phyloP scores from a whole-genome alignment of 2,329 filamentous ascomycete genomes.

The Ceratocystis cubensis region DNA sequence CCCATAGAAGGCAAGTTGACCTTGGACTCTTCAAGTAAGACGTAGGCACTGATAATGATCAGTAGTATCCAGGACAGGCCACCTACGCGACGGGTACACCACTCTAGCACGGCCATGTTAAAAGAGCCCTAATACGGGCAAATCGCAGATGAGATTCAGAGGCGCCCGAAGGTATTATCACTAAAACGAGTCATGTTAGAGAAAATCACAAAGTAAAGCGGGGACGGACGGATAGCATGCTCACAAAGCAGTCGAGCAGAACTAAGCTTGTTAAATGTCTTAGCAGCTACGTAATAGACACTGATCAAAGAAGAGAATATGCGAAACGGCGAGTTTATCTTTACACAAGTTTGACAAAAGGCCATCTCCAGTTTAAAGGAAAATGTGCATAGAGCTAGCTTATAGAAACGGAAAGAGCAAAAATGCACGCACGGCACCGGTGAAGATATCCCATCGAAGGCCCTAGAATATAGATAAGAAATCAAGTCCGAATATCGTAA shows the following conservation, averaged over 20 bases:
- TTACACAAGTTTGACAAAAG: neutral
- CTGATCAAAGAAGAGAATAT: neutral
- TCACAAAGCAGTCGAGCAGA: neutral
- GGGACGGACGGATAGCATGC: neutral
- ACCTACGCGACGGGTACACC: conserved; percentile 42
- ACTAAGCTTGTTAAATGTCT: neutral
- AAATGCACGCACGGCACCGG: neutral
- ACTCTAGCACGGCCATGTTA: conserved; percentile 41
- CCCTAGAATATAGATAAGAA: neutral
- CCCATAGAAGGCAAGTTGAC: conserved; percentile 27
- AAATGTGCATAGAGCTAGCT: neutral
- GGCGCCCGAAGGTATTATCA: conserved; percentile 16
- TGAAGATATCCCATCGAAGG: neutral
- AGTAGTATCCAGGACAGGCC: conserved; percentile 43
- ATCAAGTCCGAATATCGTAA: neutral
- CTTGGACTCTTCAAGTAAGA: conserved; percentile 39
- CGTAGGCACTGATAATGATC: conserved; percentile 41
- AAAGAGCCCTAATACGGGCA: neutral
- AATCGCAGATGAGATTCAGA: conserved; percentile 16
- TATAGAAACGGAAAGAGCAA: neutral
- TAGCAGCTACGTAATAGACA: neutral
- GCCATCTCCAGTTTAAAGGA: neutral
- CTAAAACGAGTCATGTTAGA: neutral
- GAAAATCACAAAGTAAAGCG: neutral
- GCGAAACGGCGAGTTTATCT: neutral